phyloP scores from a whole-genome alignment of 2,329 filamentous ascomycete genomes.

The Sporothrix sp. region DNA sequence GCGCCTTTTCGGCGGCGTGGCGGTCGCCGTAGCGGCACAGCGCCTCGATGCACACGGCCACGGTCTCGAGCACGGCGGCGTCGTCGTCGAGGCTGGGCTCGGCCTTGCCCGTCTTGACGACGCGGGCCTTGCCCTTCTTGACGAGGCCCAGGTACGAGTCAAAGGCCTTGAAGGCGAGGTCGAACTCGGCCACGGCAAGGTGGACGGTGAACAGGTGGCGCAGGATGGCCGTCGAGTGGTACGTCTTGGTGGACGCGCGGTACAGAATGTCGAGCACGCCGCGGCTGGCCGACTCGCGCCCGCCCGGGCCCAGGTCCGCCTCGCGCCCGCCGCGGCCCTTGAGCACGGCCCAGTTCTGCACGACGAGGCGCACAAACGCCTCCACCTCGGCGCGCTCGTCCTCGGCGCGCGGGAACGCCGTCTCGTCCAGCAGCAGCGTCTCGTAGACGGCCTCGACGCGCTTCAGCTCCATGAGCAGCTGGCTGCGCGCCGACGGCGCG shows the following conservation, averaged over 20 bases:
- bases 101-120: conserved; percentile 64
- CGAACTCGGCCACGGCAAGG: conserved; percentile 79
- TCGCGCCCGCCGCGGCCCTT: conserved; percentile 74
- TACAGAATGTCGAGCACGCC: conserved; percentile 82
- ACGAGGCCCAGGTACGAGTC: conserved; percentile 88
- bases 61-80: conserved; percentile 63
- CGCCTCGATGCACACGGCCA: conserved; percentile 68
- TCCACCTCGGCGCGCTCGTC: conserved; percentile 73
- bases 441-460: conserved; percentile 74
- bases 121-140: conserved; percentile 71
- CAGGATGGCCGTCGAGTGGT: conserved; percentile 84
- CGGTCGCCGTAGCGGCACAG: conserved; percentile 72
- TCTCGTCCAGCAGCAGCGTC: conserved; percentile 64
- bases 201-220: conserved; percentile 83
- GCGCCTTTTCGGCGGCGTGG: conserved; percentile 69
- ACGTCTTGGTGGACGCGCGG: conserved; percentile 82
- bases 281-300: conserved; percentile 63
- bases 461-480: conserved; percentile 68
- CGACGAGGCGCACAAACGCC: conserved; percentile 65
- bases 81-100: conserved; percentile 71
- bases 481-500: conserved; percentile 43
- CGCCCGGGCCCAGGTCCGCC: conserved; percentile 69
- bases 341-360: conserved; percentile 76
- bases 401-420: conserved; percentile 74
- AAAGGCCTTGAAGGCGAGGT: conserved; percentile 81